Evolutionary conservation across 129 eudicot genomes (phyloP).

Genomic region (Saposhnikovia divaricata): DNA sequence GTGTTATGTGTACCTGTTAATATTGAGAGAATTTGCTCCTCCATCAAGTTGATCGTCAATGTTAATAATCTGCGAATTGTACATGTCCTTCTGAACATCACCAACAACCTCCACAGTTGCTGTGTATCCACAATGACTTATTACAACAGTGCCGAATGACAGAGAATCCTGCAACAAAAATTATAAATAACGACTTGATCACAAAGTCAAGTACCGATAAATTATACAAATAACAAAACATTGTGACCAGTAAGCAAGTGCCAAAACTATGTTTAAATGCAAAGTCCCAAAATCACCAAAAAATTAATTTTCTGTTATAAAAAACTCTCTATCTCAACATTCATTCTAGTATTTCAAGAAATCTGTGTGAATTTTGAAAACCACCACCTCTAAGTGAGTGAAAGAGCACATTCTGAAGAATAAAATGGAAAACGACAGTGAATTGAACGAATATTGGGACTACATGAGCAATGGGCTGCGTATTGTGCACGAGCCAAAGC

Average conservation of each 20-base stretch:
- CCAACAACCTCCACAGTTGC: slow-evolving; percentile 81
- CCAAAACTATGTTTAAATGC: background rate
- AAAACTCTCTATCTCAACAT: background rate
- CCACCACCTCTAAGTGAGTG: too few species aligned
- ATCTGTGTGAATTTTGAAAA: too few species aligned
- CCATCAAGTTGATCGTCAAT: slow-evolving; percentile 96
- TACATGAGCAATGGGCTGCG: too few species aligned
- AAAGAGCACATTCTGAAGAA: too few species aligned
- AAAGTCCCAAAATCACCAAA: background rate
- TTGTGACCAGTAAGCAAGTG: background rate
- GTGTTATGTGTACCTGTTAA: slow-evolving; percentile 54
- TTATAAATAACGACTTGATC: background rate
- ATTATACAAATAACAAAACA: background rate
- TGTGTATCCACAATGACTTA: slow-evolving; percentile 72
- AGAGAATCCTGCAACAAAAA: slow-evolving; percentile 57
- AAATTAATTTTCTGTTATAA: background rate
- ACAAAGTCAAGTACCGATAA: background rate
- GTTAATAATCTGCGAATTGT: slow-evolving; percentile 42
- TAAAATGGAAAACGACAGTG: too few species aligned
- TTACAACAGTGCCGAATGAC: slow-evolving; percentile 62
- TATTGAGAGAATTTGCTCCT: slow-evolving; percentile 90
- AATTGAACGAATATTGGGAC: too few species aligned
- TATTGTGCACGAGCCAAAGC: too few species aligned
- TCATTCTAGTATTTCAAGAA: background rate
- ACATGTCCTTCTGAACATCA: slow-evolving; percentile 48